phyloP scores from a whole-genome alignment of 371 early-diverging fungal species.

The Apophysomyces trapeziformis region DNA sequence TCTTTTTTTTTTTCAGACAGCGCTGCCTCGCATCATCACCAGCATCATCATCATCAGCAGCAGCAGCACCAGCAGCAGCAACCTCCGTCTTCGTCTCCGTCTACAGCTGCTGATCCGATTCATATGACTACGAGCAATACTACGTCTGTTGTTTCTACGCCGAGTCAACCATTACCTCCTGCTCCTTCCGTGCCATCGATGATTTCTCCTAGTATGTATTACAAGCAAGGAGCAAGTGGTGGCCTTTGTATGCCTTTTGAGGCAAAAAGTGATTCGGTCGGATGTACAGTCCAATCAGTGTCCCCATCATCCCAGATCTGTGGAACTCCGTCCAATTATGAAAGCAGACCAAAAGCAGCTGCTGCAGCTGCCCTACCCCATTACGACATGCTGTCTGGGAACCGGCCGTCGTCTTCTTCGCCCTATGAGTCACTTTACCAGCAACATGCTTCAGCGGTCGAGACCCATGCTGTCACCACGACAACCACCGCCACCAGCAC shows the following conservation, averaged over 20 bases:
- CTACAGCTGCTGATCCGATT: slow-evolving; percentile 1
- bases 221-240: not conserved
- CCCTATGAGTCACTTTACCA: no score
- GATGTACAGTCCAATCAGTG: not conserved
- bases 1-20: slow-evolving; percentile 4
- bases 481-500: no score
- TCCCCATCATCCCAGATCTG: not conserved
- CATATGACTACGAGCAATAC: not conserved
- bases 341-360: not conserved
- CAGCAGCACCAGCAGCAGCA: no score
- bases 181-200: slow-evolving; percentile 18
- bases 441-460: no score
- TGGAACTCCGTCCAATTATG: not conserved
- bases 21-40: slow-evolving; percentile 4
- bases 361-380: not conserved
- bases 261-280: not conserved
- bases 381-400: not conserved
- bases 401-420: not conserved
- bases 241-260: slow-evolving; percentile 1
- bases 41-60: no score
- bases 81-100: no score
- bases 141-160: not conserved
- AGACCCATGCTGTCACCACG: no score
- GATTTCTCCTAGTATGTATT: slow-evolving; percentile 1
- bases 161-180: slow-evolving; percentile 9